These are phyloP conservation scores for Oryza glumipatula DNA, from an alignment of 176 grass and related monocot genomes.

Conservation along the genomic window DNA sequence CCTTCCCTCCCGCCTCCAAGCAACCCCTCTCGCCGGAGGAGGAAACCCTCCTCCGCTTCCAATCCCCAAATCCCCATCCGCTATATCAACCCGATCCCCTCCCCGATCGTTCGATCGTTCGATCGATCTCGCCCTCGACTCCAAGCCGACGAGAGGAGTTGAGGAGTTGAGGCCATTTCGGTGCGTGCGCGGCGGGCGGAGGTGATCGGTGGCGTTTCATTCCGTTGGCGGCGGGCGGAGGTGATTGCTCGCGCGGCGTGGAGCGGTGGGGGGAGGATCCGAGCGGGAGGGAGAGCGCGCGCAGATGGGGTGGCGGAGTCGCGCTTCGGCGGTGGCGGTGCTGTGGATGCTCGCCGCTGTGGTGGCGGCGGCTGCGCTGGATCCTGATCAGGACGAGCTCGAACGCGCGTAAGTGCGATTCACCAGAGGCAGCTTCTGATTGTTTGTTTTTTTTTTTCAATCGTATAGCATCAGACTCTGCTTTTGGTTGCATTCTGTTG, in stretches of 20 bases:
- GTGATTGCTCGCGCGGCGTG: background rate
- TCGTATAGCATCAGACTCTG: background rate
- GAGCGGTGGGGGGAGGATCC: conserved; percentile 19
- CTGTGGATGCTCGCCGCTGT: conserved; percentile 28
- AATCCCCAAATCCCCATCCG: background rate
- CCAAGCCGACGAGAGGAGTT: background rate
- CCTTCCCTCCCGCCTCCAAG: conserved; percentile 40
- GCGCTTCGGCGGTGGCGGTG: background rate
- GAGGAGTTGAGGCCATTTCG: background rate
- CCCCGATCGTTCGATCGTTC: background rate
- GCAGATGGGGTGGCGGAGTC: conserved; percentile 36
- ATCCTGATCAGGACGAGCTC: conserved; percentile 37
- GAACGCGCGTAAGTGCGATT: conserved; percentile 58
- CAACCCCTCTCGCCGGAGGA: conserved; percentile 13
- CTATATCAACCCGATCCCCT: conserved; percentile 14
- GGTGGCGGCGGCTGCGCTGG: background rate
- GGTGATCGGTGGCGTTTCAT: background rate
- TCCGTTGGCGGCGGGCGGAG: background rate
- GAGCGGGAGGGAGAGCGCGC: background rate
- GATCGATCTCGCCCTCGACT: background rate
- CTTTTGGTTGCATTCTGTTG: background rate
- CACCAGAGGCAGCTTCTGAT: too few relatives aligned
- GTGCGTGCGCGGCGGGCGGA: background rate
- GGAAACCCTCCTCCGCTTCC: conserved; percentile 3
- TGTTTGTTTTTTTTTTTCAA: too few relatives aligned